These are phyloP conservation scores for Kodamaea anthophila DNA, from an alignment of 1,139 yeast species.

Conservation along the genomic window DNA sequence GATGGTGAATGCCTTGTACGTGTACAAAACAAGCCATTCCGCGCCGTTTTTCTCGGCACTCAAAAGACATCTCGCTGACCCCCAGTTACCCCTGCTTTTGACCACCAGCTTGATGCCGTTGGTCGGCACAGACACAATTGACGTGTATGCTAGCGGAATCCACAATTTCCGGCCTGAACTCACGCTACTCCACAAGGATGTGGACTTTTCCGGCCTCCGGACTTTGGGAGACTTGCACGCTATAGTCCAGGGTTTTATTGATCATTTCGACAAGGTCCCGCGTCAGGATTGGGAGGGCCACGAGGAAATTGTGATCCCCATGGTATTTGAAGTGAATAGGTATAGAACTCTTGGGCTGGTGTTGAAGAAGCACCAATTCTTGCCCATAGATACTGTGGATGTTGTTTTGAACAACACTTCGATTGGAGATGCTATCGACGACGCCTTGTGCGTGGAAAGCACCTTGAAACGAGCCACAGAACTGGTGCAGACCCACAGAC, in stretches of 20 bases:
- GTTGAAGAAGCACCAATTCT: constrained; percentile 17
- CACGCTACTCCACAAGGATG: constrained; percentile 17
- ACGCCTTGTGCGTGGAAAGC: constrained; percentile 2
- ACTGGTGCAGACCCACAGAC: neutral
- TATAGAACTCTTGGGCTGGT: constrained; percentile 19
- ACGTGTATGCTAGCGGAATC: constrained; percentile 20
- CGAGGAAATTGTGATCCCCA: constrained; percentile 9
- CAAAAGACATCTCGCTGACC: too few relatives aligned
- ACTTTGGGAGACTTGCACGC: constrained; percentile 13
- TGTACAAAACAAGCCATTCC: constrained; percentile 24
- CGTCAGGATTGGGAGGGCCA: constrained; percentile 5
- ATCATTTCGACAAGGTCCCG: constrained; percentile 17
- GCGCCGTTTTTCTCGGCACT: too few relatives aligned
- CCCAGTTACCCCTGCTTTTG: constrained; percentile 11
- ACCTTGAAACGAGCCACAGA: constrained; percentile 1
- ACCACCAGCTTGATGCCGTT: constrained; percentile 12
- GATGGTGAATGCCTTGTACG: constrained; percentile 22
- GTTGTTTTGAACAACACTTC: constrained; percentile 13
- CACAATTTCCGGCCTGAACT: constrained; percentile 23
- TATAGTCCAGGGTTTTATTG: constrained; percentile 18
- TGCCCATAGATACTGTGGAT: constrained; percentile 24
- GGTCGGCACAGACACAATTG: constrained; percentile 9
- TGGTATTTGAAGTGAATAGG: constrained; percentile 22
- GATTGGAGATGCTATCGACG: constrained; percentile 2
- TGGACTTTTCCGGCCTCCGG: constrained; percentile 15